A percentile compares a stretch with the other conserved stretches of the same genome.
phyloP scores from a whole-genome alignment of 805 yeast genomes.

The Alloascoidea hylecoeti region DNA sequence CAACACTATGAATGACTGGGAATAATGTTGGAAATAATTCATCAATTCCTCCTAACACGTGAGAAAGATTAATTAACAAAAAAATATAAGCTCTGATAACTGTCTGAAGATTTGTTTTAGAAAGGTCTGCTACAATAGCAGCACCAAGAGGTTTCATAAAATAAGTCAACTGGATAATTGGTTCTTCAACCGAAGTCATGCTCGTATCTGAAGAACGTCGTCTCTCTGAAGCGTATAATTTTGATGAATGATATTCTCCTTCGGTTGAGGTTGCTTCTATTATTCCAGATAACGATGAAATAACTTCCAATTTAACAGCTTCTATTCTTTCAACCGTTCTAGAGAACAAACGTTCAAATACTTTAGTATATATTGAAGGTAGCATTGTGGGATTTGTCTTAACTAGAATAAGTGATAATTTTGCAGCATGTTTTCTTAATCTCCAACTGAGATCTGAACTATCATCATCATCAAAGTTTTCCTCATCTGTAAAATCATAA shows the following conservation, averaged over 20 bases:
- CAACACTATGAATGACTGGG: conserved; percentile 3
- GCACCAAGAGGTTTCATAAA: neutral
- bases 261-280: conserved; percentile 9
- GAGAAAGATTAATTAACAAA: conserved; percentile 5
- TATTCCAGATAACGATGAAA: conserved; percentile 11
- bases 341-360: conserved; percentile 28
- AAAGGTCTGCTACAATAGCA: neutral
- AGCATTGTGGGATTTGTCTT: conserved; percentile 21
- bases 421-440: conserved; percentile 37
- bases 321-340: conserved; percentile 20
- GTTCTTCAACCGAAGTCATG: conserved; percentile 12
- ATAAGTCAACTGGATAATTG: conserved; percentile 5
- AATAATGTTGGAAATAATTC: conserved; percentile 4
- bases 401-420: conserved; percentile 25
- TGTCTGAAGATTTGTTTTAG: conserved; percentile 5
- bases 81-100: conserved; percentile 5
- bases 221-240: conserved; percentile 7
- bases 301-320: conserved; percentile 33
- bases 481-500: conserved; percentile 14
- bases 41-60: conserved; percentile 4
- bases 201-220: conserved; percentile 14
- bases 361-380: conserved; percentile 11
- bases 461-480: conserved; percentile 25
- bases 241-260: conserved; percentile 8
- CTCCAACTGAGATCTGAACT: conserved; percentile 43